These are phyloP conservation scores for Lavandula angustifolia DNA, from an alignment of 257 asterid species.

Conservation along the genomic window DNA sequence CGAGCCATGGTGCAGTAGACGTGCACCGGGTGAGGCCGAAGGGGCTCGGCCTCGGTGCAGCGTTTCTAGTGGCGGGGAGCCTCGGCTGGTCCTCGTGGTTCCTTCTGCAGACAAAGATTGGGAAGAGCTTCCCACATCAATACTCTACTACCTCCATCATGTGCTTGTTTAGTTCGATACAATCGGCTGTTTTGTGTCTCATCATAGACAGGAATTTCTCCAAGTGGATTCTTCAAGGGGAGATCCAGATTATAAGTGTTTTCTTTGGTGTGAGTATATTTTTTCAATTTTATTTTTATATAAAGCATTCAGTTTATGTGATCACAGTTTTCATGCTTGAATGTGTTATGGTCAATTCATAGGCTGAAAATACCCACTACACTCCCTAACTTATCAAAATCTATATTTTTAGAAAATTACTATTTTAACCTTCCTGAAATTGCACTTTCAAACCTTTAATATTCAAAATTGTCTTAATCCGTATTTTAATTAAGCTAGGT, in stretches of 20 bases:
- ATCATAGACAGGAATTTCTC: conserved; percentile 49
- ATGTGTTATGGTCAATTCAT: too few species aligned
- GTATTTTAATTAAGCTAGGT: too few species aligned
- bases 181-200: conserved; percentile 49
- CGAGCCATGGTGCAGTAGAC: neutral
- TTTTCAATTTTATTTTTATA: neutral
- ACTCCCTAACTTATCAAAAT: too few species aligned
- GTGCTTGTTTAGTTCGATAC: conserved; percentile 66
- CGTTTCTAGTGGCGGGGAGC: conserved; percentile 54
- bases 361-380: too few species aligned
- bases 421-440: too few species aligned
- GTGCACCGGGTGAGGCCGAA: conserved; percentile 23
- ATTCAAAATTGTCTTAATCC: too few species aligned
- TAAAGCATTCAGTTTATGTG: too few species aligned
- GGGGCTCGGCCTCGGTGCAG: conserved; percentile 54
- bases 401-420: too few species aligned
- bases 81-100: conserved; percentile 79
- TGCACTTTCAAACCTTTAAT: too few species aligned
- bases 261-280: conserved; percentile 53
- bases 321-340: too few species aligned
- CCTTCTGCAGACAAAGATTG: conserved; percentile 59
- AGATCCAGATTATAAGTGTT: conserved; percentile 47
- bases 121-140: conserved; percentile 51
- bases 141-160: conserved; percentile 72
- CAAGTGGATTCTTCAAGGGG: conserved; percentile 57